Conservation (phyloP, 495 filamentous ascomycete genomes). For the Penicillium longicatenatum region DNA sequence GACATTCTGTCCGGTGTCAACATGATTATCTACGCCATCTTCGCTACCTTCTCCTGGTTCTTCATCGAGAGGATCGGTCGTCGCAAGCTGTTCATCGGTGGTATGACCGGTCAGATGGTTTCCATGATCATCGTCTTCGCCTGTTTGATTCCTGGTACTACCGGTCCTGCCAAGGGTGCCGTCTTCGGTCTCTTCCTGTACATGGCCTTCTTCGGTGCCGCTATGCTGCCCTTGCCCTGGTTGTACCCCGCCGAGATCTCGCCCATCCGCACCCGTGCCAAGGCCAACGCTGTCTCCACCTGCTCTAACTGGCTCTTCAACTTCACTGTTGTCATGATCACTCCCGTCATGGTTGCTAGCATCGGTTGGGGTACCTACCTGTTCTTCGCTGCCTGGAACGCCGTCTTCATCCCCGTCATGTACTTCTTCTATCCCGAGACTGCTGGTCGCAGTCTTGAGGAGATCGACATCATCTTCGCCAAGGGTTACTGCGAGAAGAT, state of each 20-base stretch:
- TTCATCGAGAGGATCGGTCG: constrained; percentile 77
- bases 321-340: constrained; percentile 81
- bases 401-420: constrained; percentile 69
- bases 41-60: constrained; percentile 81
- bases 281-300: constrained; percentile 75
- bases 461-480: constrained; percentile 80
- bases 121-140: constrained; percentile 78
- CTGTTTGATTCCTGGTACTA: constrained; percentile 62
- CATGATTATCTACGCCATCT: constrained; percentile 82
- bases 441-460: constrained; percentile 67
- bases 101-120: constrained; percentile 67
- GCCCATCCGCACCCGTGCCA: constrained; percentile 71
- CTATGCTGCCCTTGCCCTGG: constrained; percentile 63
- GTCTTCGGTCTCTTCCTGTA: constrained; percentile 79
- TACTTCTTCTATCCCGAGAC: constrained; percentile 81
- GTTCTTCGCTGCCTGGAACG: constrained; percentile 75
- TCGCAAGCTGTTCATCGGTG: constrained; percentile 72
- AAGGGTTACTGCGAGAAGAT: constrained; percentile 78
- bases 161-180: constrained; percentile 62
- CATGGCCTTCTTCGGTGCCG: constrained; percentile 75
- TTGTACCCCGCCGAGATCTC: constrained; percentile 72
- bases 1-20: constrained; percentile 79
- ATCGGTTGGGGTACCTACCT: constrained; percentile 79
- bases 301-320: constrained; percentile 83
- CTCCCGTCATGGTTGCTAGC: constrained; percentile 67